These are phyloP conservation scores for Rhinocladiella similis DNA, from an alignment of 2,329 filamentous ascomycete genomes.

Conservation along the genomic window DNA sequence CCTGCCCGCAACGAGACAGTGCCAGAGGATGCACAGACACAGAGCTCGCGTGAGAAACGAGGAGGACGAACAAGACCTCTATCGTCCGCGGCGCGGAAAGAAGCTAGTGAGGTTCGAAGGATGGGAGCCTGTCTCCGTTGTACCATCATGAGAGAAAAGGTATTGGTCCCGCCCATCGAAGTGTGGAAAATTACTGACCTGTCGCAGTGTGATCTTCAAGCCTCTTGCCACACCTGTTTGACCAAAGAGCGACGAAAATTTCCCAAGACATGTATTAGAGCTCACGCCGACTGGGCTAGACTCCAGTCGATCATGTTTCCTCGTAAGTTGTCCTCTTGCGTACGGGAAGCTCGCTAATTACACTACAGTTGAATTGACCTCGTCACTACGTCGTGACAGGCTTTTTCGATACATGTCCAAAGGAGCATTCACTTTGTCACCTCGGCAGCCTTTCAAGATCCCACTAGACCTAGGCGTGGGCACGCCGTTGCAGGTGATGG, in stretches of 20 bases:
- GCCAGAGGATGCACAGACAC: background rate
- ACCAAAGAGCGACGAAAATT: conserved; percentile 24
- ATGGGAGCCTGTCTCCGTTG: conserved; percentile 25
- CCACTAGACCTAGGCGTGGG: conserved; percentile 16
- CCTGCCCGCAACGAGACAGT: conserved; percentile 3
- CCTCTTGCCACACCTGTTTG: conserved; percentile 13
- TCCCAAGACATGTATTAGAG: conserved; percentile 19
- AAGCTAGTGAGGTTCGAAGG: conserved; percentile 21
- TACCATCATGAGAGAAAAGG: conserved; percentile 25
- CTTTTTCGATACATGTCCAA: conserved; percentile 13
- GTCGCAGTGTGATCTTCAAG: conserved; percentile 21
- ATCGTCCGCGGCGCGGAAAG: conserved; percentile 11
- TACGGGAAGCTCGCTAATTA: background rate
- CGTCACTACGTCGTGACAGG: conserved; percentile 2
- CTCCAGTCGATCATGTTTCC: conserved; percentile 14
- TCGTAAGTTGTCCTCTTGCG: conserved; percentile 2
- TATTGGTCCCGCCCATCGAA: conserved; percentile 20
- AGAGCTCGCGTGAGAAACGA: conserved; percentile 10
- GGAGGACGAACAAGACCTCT: conserved; percentile 20
- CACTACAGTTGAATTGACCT: conserved; percentile 17
- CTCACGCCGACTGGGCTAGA: conserved; percentile 13
- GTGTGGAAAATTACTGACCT: conserved; percentile 24
- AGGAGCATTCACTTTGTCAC: conserved; percentile 3
- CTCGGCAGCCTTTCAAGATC: conserved; percentile 10
- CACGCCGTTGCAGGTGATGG: conserved; percentile 8